A percentile compares a stretch with the other conserved stretches of the same genome.
phyloP scores from a whole-genome alignment of 768 basidiomycete species.

The Naematelia encephala region DNA sequence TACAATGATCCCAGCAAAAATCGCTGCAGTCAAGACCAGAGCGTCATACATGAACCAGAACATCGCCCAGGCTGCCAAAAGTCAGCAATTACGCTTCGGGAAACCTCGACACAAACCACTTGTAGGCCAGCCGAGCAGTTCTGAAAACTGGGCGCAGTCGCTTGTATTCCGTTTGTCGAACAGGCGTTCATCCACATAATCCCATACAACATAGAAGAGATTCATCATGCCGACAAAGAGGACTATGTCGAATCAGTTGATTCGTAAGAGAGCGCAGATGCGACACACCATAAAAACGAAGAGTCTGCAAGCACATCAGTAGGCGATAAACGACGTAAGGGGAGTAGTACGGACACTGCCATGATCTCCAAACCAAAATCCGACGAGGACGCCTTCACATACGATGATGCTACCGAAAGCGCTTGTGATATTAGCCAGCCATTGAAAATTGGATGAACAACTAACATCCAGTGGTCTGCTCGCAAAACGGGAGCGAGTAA shows the following conservation, averaged over 20 bases:
- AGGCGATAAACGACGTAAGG: neutral
- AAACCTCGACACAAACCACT: slow-evolving; percentile 33
- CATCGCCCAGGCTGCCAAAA: slow-evolving; percentile 69
- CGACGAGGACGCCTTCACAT: slow-evolving; percentile 82
- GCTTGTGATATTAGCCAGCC: slow-evolving; percentile 53
- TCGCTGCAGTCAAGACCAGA: slow-evolving; percentile 69
- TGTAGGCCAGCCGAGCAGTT: slow-evolving; percentile 58
- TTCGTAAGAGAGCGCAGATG: neutral
- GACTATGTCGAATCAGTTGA: slow-evolving; percentile 14
- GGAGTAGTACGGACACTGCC: slow-evolving; percentile 57
- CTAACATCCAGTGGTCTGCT: slow-evolving; percentile 85
- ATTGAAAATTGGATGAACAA: slow-evolving; percentile 12
- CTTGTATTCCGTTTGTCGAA: slow-evolving; percentile 93
- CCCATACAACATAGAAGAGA: slow-evolving; percentile 83
- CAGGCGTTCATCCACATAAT: slow-evolving; percentile 88
- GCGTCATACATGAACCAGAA: slow-evolving; percentile 80
- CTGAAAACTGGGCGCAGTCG: slow-evolving; percentile 81
- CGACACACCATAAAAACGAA: slow-evolving; percentile 75
- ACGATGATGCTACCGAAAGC: slow-evolving; percentile 77
- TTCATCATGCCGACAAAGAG: slow-evolving; percentile 46
- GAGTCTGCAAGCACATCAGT: slow-evolving; percentile 21
- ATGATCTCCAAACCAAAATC: slow-evolving; percentile 94
- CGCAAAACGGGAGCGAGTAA: slow-evolving; percentile 79
- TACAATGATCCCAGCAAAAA: slow-evolving; percentile 72
- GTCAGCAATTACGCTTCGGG: neutral